Evolutionary conservation across 768 basidiomycete species (phyloP).

Genomic region (Sutorius australiensis): DNA sequence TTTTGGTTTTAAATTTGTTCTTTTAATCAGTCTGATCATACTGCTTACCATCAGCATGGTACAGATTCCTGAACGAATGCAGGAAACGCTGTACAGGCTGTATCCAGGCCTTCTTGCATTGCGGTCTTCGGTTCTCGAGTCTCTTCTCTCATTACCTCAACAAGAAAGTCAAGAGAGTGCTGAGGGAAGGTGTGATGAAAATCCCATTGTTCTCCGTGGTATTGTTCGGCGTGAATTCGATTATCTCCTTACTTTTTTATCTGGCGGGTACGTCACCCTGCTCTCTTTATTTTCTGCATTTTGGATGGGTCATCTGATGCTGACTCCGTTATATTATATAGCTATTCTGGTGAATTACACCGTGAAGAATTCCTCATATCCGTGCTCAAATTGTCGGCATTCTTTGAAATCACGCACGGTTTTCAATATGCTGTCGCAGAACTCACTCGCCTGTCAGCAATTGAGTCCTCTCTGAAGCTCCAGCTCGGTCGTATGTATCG

Average conservation of each 20-base stretch:
- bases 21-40: too few species aligned
- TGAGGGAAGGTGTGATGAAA: slow-evolving; percentile 1
- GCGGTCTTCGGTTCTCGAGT: neutral
- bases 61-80: too few species aligned
- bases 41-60: too few species aligned
- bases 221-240: neutral
- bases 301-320: too few species aligned
- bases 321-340: too few species aligned
- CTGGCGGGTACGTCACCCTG: too few species aligned
- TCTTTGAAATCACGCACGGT: slow-evolving; percentile 5
- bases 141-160: neutral
- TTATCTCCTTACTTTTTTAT: neutral
- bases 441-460: neutral
- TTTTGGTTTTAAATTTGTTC: too few species aligned
- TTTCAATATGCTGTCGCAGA: slow-evolving; percentile 5
- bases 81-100: neutral
- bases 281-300: too few species aligned
- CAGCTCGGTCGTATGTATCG: slow-evolving; percentile 3
- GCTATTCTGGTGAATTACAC: too few species aligned
- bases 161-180: neutral
- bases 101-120: neutral
- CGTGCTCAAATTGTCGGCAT: neutral
- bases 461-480: neutral
- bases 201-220: slow-evolving; percentile 1
- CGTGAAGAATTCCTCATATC: neutral